Conservation (phyloP, 495 filamentous ascomycete genomes). For the Bryoglossum gracile region DNA sequence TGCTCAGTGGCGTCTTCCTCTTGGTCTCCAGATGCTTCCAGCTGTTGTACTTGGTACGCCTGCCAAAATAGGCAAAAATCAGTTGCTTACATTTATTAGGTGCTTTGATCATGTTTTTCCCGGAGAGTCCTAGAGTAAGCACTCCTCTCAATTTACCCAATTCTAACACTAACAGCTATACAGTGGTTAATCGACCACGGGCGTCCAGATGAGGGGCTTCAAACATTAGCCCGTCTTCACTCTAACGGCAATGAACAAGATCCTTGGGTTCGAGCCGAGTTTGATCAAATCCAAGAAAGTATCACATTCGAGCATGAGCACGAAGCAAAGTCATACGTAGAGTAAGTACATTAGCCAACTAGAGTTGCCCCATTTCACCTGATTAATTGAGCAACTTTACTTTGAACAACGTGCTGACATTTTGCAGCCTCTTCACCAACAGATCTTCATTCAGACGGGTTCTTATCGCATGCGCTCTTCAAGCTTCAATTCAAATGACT, state of each 20-base stretch:
- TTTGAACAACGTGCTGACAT: background rate
- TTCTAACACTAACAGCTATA: slow-evolving; percentile 11
- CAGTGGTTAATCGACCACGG: slow-evolving; percentile 55
- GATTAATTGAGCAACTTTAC: no score
- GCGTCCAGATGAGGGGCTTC: slow-evolving; percentile 43
- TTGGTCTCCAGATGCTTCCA: slow-evolving; percentile 53
- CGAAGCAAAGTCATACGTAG: slow-evolving; percentile 60
- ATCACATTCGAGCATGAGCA: slow-evolving; percentile 51
- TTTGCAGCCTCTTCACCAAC: slow-evolving; percentile 44
- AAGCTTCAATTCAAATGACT: slow-evolving; percentile 66
- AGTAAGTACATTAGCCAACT: slow-evolving; percentile 25
- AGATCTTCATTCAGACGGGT: slow-evolving; percentile 60
- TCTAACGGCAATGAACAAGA: slow-evolving; percentile 50
- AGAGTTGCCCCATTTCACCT: background rate
- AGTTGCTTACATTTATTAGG: slow-evolving; percentile 1
- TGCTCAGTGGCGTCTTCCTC: slow-evolving; percentile 47
- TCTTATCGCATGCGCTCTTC: slow-evolving; percentile 58
- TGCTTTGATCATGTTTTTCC: slow-evolving; percentile 48
- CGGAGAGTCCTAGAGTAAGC: slow-evolving; percentile 38
- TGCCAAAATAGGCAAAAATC: no score
- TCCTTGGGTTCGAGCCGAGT: slow-evolving; percentile 56
- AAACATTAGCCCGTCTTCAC: slow-evolving; percentile 52
- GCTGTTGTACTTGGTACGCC: slow-evolving; percentile 42
- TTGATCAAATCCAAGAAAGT: slow-evolving; percentile 58
- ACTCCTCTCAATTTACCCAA: background rate